Evolutionary conservation across 108 stramenopile species (phyloP).

Genomic region (Thalassiosira profunda): DNA sequence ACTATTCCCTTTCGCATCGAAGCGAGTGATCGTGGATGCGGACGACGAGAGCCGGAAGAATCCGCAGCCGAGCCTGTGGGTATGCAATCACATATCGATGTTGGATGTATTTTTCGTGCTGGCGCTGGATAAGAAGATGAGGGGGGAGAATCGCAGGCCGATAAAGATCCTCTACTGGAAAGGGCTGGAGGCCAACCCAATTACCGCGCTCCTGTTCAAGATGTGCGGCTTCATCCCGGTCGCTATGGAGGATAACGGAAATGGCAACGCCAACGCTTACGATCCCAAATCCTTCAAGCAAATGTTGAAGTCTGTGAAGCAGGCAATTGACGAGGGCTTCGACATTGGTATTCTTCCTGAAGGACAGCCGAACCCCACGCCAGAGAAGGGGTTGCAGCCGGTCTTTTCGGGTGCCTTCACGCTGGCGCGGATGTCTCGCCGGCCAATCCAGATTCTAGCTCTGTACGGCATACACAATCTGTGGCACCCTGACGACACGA

Average conservation of each 20-base stretch:
- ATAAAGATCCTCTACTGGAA: slow-evolving; percentile 94
- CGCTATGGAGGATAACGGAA: slow-evolving; percentile 84
- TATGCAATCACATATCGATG: slow-evolving; percentile 83
- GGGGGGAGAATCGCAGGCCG: slow-evolving; percentile 77
- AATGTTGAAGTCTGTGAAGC: slow-evolving; percentile 72
- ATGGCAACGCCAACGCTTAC: slow-evolving; percentile 83
- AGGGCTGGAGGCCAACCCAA: slow-evolving; percentile 80
- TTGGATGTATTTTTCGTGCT: slow-evolving; percentile 88
- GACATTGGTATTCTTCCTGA: slow-evolving; percentile 91
- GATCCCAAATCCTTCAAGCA: slow-evolving; percentile 75
- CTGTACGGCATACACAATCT: slow-evolving; percentile 76
- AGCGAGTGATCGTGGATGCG: slow-evolving; percentile 42
- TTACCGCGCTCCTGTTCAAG: slow-evolving; percentile 70
- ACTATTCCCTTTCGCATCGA: slow-evolving; percentile 79
- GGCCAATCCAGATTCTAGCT: slow-evolving; percentile 86
- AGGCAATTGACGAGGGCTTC: slow-evolving; percentile 84
- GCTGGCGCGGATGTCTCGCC: slow-evolving; percentile 72
- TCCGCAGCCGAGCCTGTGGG: slow-evolving; percentile 83
- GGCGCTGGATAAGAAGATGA: slow-evolving; percentile 68
- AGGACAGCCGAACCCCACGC: slow-evolving; percentile 89
- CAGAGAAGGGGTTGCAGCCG: slow-evolving; percentile 74
- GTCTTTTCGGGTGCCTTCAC: slow-evolving; percentile 87
- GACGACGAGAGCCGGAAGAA: slow-evolving; percentile 35
- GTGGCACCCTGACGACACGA: slow-evolving; percentile 80
- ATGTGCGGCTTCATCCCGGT: slow-evolving; percentile 92